phyloP scores from a whole-genome alignment of 495 filamentous ascomycete species.

The Daldinia concentrica region DNA sequence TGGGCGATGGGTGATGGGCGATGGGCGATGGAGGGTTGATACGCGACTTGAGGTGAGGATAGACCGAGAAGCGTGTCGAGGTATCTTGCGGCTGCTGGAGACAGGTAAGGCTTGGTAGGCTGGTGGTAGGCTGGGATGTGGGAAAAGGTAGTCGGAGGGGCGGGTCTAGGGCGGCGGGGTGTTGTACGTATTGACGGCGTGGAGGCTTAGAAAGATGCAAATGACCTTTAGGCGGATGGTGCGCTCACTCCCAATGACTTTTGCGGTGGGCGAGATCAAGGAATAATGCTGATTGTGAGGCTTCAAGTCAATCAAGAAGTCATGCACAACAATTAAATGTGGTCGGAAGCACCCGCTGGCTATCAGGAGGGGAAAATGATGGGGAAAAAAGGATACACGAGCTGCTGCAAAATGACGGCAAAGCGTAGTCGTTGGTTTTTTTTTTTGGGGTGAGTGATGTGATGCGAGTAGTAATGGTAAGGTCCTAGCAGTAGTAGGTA shows the following conservation, averaged over 20 bases:
- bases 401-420: conserved; percentile 41
- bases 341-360: conserved; percentile 31
- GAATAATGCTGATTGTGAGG: conserved; percentile 20
- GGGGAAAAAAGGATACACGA: conserved; percentile 31
- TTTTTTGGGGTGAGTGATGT: conserved; percentile 35
- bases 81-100: conserved; percentile 18
- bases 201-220: conserved; percentile 25
- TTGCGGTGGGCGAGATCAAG: conserved; percentile 31
- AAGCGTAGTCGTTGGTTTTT: conserved; percentile 31
- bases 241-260: conserved; percentile 37
- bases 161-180: conserved; percentile 30
- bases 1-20: conserved; percentile 6
- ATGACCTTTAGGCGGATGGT: conserved; percentile 29
- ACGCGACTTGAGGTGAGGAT: conserved; percentile 33
- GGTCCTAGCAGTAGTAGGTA: conserved; percentile 27
- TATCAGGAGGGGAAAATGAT: conserved; percentile 17
- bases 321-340: conserved; percentile 22
- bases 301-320: conserved; percentile 27
- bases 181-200: conserved; percentile 40
- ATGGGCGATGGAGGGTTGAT: conserved; percentile 14
- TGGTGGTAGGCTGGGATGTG: conserved; percentile 8
- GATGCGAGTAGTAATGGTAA: conserved; percentile 35
- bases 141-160: conserved; percentile 19
- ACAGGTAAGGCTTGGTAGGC: conserved; percentile 14
- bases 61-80: conserved; percentile 23